Percentiles rank a stretch among this genome's conserved stretches.
Conservation (phyloP, 2,329 filamentous ascomycete genomes). For the Coniochaeta sp. region DNA sequence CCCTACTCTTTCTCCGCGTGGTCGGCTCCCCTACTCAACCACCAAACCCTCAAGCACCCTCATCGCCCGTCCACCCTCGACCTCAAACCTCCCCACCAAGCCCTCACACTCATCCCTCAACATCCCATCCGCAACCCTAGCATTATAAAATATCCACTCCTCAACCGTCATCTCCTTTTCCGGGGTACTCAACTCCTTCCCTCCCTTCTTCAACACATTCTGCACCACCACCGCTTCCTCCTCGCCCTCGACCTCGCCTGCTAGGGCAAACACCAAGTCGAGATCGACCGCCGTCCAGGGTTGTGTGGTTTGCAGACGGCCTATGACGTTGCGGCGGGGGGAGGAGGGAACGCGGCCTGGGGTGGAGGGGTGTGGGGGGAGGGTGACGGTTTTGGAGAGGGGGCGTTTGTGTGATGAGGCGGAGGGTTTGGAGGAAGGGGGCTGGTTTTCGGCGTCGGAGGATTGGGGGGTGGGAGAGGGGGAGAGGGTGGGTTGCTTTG, state of each 20-base stretch:
- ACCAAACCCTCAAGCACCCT: conserved; percentile 67
- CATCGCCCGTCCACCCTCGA: conserved; percentile 73
- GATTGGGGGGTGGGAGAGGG: conserved; percentile 68
- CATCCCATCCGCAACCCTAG: conserved; percentile 70
- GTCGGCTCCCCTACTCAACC: conserved; percentile 29
- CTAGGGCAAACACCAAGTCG: conserved; percentile 57
- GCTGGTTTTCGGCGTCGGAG: conserved; percentile 74
- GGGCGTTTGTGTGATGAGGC: conserved; percentile 31
- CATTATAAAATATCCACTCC: conserved; percentile 84
- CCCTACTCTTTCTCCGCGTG: not conserved
- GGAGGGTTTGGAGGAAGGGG: conserved; percentile 53
- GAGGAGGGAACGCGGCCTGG: conserved; percentile 53
- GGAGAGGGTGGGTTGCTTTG: conserved; percentile 47
- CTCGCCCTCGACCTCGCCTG: not conserved
- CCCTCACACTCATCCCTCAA: conserved; percentile 76
- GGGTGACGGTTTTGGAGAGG: conserved; percentile 34
- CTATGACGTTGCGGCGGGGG: conserved; percentile 52
- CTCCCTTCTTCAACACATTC: conserved; percentile 42
- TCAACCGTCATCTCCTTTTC: conserved; percentile 91
- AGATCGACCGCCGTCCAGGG: conserved; percentile 72
- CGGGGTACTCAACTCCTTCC: conserved; percentile 56
- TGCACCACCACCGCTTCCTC: conserved; percentile 43
- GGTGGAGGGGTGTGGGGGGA: conserved; percentile 38
- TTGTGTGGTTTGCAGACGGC: conserved; percentile 46
- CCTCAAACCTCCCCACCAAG: conserved; percentile 77